phyloP scores from a whole-genome alignment of 2,329 filamentous ascomycete genomes.

The Dactylellina haptotyla region DNA sequence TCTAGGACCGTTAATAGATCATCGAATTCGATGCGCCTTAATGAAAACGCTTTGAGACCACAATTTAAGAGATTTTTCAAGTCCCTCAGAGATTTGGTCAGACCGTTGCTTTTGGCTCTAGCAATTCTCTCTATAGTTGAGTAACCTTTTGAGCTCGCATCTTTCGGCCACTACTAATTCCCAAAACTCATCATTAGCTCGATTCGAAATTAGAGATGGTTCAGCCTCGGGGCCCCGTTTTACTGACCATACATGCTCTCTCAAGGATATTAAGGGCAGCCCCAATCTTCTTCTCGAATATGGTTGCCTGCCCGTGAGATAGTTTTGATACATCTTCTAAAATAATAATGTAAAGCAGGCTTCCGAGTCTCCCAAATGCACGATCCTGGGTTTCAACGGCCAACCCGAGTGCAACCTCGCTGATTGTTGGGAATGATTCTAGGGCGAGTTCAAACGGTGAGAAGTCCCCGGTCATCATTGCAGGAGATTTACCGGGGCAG shows the following conservation, averaged over 20 bases:
- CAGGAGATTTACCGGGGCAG: too few relatives aligned
- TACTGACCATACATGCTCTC: constrained; percentile 42
- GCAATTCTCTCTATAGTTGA: constrained; percentile 12
- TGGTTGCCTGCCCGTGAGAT: constrained; percentile 13
- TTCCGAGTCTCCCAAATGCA: constrained; percentile 34
- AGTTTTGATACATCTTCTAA: constrained; percentile 31
- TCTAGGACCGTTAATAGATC: constrained; percentile 21
- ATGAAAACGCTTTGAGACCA: constrained; percentile 27
- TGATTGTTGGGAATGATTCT: constrained; percentile 35
- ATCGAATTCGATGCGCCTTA: constrained; percentile 20
- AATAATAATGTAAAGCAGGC: constrained; percentile 11
- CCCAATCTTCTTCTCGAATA: constrained; percentile 29
- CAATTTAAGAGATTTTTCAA: constrained; percentile 1
- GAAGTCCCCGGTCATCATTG: constrained; percentile 14
- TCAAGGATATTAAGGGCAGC: constrained; percentile 14
- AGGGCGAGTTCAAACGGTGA: constrained; percentile 31
- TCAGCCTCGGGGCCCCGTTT: not conserved
- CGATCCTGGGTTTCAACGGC: constrained; percentile 30
- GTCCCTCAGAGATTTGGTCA: too few relatives aligned
- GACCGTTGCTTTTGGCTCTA: not conserved
- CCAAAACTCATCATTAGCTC: not conserved
- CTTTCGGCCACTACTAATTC: constrained; percentile 22
- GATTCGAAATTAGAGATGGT: not conserved
- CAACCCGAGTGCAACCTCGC: constrained; percentile 12
- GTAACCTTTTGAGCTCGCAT: constrained; percentile 7